A percentile compares a stretch with the other conserved stretches of the same genome.
Evolutionary conservation across 176 grass and related monocot species (phyloP).

Genomic region (Elaeis guineensis): DNA sequence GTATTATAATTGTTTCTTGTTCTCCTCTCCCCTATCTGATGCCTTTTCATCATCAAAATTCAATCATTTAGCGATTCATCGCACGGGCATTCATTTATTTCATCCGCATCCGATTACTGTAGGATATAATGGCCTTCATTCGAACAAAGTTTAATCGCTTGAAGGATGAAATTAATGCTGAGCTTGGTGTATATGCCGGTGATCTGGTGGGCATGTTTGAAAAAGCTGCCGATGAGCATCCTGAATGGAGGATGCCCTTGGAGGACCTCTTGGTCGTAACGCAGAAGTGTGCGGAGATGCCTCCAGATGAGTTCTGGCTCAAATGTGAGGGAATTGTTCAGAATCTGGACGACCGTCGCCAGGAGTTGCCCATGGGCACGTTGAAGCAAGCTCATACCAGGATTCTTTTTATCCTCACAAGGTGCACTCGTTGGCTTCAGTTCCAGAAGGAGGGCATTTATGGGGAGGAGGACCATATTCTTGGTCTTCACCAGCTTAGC

Average conservation of each 20-base stretch:
- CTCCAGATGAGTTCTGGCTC: slow-evolving; percentile 62
- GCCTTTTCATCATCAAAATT: no score
- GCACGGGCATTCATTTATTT: no score
- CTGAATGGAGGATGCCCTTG: slow-evolving; percentile 34
- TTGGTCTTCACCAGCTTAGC: slow-evolving; percentile 70
- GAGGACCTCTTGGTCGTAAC: slow-evolving; percentile 85
- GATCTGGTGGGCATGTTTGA: slow-evolving; percentile 63
- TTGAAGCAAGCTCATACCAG: slow-evolving; percentile 73
- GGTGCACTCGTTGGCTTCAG: slow-evolving; percentile 82
- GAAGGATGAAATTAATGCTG: slow-evolving; percentile 71
- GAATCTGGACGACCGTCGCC: slow-evolving; percentile 64
- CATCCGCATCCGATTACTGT: not conserved
- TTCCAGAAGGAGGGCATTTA: slow-evolving; percentile 65
- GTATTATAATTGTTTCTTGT: not conserved
- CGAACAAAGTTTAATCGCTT: slow-evolving; percentile 60
- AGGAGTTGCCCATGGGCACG: slow-evolving; percentile 50
- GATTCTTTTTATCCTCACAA: slow-evolving; percentile 86
- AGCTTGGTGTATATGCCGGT: slow-evolving; percentile 65
- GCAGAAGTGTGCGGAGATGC: slow-evolving; percentile 79
- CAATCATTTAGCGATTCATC: not conserved
- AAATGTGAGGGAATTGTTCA: slow-evolving; percentile 77
- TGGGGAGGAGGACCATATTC: slow-evolving; percentile 25
- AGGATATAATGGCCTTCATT: slow-evolving; percentile 70
- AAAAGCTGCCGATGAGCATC: not conserved
- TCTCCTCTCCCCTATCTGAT: not conserved